Evolutionary conservation across 1,284 basidiomycete genomes (phyloP), one percentile per base, ranked within the genome.

Genomic region (Puccinia triticina): DNA sequence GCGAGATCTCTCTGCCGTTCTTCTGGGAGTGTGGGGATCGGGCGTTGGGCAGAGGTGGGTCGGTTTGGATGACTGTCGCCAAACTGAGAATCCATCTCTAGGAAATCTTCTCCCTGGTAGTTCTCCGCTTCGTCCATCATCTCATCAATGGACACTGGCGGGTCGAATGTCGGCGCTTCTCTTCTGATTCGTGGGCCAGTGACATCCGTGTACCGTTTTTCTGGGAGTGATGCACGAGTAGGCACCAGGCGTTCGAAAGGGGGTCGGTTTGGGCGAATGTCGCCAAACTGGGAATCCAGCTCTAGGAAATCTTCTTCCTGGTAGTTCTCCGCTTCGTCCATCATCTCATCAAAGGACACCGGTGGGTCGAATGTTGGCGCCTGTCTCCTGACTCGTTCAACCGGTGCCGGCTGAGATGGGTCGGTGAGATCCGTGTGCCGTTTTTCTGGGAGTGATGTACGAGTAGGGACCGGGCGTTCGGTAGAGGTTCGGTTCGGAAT

Each of bases 41-140:
- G 43, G 2, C n/a, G 53, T n/a, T 57, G 50, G 32, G 55, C 37
- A 26, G 48, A 50, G 18, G 71, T 53, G 14, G 73, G 73, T 40
- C 55, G 50, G 14, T 21, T 43, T 7, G 7, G 32, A 55, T 40
- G 37, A 32, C 37, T 37, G 11, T 37, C 55, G 16, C 46, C 37
- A 59, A 75, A 55, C 14, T 75, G 50, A 34, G 73, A 75, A 57
- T 72, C 69, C n/a, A 72, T 50, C 29, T 72, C 69, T 14, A 59
- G 16, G 29, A 59, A 10, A 26, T 55, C 53, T 32, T 32, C 26
- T 50, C 43, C 53, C 18, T 59, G 26, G 26, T 59, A 12, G 37
- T 75, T 75, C 37, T 57, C 73, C 29, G 73, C 73, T 43, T 75
- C 73, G n/a, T 55, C 53, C 34, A 75, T 75, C 53, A 75, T 57